phyloP scores from a whole-genome alignment of 192 early-diverging fungal genomes.

The Podochytrium sp. region DNA sequence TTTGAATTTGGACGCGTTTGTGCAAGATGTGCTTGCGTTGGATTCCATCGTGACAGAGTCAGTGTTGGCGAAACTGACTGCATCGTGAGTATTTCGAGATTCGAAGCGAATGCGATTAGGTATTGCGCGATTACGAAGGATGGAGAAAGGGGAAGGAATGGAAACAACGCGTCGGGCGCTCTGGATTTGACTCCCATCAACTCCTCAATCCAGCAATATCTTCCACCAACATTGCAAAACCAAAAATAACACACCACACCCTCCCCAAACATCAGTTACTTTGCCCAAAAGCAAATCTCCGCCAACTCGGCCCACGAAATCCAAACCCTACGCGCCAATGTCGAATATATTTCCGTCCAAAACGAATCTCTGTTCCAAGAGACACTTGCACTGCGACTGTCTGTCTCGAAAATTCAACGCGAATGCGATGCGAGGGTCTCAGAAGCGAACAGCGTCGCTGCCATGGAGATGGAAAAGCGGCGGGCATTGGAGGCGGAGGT shows the following conservation, averaged over 20 bases:
- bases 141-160: too few relatives aligned
- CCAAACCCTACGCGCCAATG: conserved; percentile 24
- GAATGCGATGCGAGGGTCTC: too few relatives aligned
- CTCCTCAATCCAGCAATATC: background rate
- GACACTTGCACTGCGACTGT: background rate
- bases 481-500: too few relatives aligned
- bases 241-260: background rate
- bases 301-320: conserved; percentile 6
- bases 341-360: background rate
- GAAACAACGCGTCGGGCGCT: background rate
- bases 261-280: conserved; percentile 22
- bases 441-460: too few relatives aligned
- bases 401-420: too few relatives aligned
- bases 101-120: background rate
- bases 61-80: background rate
- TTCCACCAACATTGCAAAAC: too few relatives aligned
- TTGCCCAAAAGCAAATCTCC: conserved; percentile 20
- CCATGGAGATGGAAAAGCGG: too few relatives aligned
- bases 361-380: conserved; percentile 8
- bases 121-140: too few relatives aligned
- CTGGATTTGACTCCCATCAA: background rate
- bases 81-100: conserved; percentile 8
- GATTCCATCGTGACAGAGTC: conserved; percentile 29
- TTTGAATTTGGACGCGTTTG: conserved; percentile 38
- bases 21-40: conserved; percentile 44